Evolutionary conservation across 306 rosid genomes (phyloP), one percentile per base, ranked within the genome.

Genomic region (Abrus precatorius): DNA sequence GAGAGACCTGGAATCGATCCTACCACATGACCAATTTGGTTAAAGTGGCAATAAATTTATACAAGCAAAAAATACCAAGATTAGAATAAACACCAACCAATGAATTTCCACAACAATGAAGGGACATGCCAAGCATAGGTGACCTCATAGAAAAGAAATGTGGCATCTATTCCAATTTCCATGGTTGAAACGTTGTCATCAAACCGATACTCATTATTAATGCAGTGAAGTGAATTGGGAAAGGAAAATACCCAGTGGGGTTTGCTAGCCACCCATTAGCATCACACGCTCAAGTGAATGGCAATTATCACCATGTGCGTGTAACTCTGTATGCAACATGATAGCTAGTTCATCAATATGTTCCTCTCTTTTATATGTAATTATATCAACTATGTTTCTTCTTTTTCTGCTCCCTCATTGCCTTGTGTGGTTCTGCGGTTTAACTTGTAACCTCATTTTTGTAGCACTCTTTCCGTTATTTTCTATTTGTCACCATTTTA

Each of bases 271-370:
- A 66, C 73, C 84, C 84, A 67, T 57, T 57, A 74, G 68, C 78
- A 57, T 65, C 74, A 62, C 80, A 84, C 0, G 6, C 9, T 59
- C 56, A 81, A 76, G 76, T 85, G 85, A 77, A 76, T 64, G 56
- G 34, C 71, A 64, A 77, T 85, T 70, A 85, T 76, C 77, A 64
- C 41, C 88, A 80, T 85, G 83, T 85, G 85, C 57, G 47, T 64
- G 57, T 55, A 63, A 76, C 80, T 70, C 55, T 44, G 20, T 50
- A 36, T 27, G 30, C 62, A 59, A 73, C 75, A 75, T 74, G 30
- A 84, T 84, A 77, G 4, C 68, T 76, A 71, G 1, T 43, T 36
- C 81, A 85, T 77, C 78, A 82, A 72, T 62, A 49, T 77, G 81
- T 77, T 50, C 63, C 74, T 73, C 34, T 57, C 81, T 72, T 74